Conservation (phyloP, 352 stramenopile species). For the Phytophthora vignae region DNA sequence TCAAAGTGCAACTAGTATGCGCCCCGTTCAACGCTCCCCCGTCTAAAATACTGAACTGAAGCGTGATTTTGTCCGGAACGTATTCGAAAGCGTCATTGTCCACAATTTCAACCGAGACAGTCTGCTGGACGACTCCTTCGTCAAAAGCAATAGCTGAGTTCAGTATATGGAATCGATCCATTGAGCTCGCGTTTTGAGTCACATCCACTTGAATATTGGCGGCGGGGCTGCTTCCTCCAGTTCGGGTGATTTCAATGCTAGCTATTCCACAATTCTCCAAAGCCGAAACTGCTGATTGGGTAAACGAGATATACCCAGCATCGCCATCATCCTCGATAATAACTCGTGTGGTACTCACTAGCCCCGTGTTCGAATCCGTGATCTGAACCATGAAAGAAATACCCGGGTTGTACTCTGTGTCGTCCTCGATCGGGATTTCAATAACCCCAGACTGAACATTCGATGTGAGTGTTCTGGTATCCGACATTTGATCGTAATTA, state of each 20-base stretch:
- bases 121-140: slow-evolving; percentile 26
- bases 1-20: slow-evolving; percentile 34
- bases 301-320: slow-evolving; percentile 61
- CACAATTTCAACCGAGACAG: slow-evolving; percentile 39
- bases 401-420: slow-evolving; percentile 48
- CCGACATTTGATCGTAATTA: slow-evolving; percentile 42
- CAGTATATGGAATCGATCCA: slow-evolving; percentile 49
- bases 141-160: slow-evolving; percentile 44
- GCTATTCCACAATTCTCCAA: slow-evolving; percentile 46
- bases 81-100: slow-evolving; percentile 57
- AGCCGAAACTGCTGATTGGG: slow-evolving; percentile 3
- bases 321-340: slow-evolving; percentile 61
- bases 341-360: slow-evolving; percentile 42
- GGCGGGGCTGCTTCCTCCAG: slow-evolving; percentile 30
- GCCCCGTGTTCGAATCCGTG: slow-evolving; percentile 30
- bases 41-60: slow-evolving; percentile 50
- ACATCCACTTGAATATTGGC: slow-evolving; percentile 43
- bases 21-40: slow-evolving; percentile 43
- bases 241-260: slow-evolving; percentile 40
- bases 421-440: slow-evolving; percentile 51
- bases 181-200: slow-evolving; percentile 8
- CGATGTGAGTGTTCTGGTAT: slow-evolving; percentile 26
- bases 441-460: slow-evolving; percentile 44
- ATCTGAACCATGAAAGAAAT: slow-evolving; percentile 56
- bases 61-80: slow-evolving; percentile 43